Evolutionary conservation across 805 yeast genomes (phyloP).

Genomic region (Grigorovia humatica): DNA sequence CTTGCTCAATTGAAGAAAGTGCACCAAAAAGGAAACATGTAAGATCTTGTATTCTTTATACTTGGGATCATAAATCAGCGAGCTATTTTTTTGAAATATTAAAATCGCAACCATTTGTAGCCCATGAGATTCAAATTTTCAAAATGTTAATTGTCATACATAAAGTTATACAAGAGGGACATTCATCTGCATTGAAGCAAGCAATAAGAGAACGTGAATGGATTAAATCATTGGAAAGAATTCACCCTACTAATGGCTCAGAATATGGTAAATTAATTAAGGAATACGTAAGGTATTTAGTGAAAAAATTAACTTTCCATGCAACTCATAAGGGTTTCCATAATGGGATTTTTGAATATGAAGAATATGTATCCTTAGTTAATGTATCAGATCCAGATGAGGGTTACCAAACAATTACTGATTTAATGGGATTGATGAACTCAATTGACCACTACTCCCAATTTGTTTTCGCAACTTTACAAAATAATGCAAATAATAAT

Average conservation of each 20-base stretch:
- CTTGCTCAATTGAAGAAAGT: slow-evolving; percentile 73
- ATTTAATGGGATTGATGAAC: slow-evolving; percentile 79
- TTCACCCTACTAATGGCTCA: slow-evolving; percentile 32
- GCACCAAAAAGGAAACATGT: slow-evolving; percentile 97
- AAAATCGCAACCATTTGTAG: slow-evolving; percentile 65
- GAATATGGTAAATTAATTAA: slow-evolving; percentile 59
- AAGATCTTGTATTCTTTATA: slow-evolving; percentile 86
- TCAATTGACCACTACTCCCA: slow-evolving; percentile 68
- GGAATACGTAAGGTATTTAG: slow-evolving; percentile 62
- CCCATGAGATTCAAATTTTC: slow-evolving; percentile 73
- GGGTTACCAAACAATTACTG: slow-evolving; percentile 83
- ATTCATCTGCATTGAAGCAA: slow-evolving; percentile 69
- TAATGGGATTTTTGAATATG: slow-evolving; percentile 92
- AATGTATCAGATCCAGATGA: slow-evolving; percentile 90
- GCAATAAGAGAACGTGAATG: slow-evolving; percentile 72
- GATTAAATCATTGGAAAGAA: slow-evolving; percentile 61
- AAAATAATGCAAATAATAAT: slow-evolving; percentile 38
- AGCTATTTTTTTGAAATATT: slow-evolving; percentile 77
- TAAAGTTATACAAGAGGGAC: slow-evolving; percentile 97
- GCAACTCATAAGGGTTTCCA: slow-evolving; percentile 69
- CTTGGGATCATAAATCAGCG: slow-evolving; percentile 90
- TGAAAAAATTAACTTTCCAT: slow-evolving; percentile 74
- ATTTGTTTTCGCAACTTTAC: slow-evolving; percentile 60
- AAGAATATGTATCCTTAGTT: slow-evolving; percentile 81
- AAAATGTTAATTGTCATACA: slow-evolving; percentile 80